These are phyloP conservation scores for Flaveria ramosissima DNA, from an alignment of 129 eudicot species.

Conservation along the genomic window DNA sequence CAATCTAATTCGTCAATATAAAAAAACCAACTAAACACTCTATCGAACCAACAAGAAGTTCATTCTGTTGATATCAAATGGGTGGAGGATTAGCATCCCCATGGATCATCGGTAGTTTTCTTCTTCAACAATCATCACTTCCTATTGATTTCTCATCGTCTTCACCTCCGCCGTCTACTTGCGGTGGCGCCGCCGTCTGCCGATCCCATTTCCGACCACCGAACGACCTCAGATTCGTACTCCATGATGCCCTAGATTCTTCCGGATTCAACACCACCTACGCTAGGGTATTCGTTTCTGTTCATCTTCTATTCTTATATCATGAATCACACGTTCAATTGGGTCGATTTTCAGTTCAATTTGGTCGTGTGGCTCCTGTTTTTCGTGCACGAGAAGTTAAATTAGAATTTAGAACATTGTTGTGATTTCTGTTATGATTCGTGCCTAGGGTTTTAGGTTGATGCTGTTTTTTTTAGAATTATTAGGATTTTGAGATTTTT, in stretches of 20 bases:
- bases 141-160: background rate
- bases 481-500: background rate
- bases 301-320: background rate
- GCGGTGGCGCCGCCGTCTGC: slow-evolving; percentile 29
- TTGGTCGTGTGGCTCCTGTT: background rate
- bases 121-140: slow-evolving; percentile 11
- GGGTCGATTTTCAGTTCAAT: background rate
- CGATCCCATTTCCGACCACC: slow-evolving; percentile 42
- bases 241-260: slow-evolving; percentile 83
- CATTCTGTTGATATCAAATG: slow-evolving; percentile 18
- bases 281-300: slow-evolving; percentile 49
- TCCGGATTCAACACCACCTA: slow-evolving; percentile 67
- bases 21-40: too few relatives aligned
- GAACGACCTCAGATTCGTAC: slow-evolving; percentile 53
- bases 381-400: background rate
- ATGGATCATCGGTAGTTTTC: slow-evolving; percentile 41
- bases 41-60: background rate
- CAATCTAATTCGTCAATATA: too few relatives aligned
- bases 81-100: slow-evolving; percentile 39
- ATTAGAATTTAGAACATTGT: background rate
- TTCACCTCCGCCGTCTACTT: background rate
- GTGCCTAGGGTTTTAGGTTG: slow-evolving; percentile 11
- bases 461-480: background rate
- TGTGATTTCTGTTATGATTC: background rate
- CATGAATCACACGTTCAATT: background rate